A percentile compares a stretch with the other conserved stretches of the same genome.
These are phyloP conservation scores for Candida silvicultrix DNA, from an alignment of 805 yeast species.

Conservation along the genomic window DNA sequence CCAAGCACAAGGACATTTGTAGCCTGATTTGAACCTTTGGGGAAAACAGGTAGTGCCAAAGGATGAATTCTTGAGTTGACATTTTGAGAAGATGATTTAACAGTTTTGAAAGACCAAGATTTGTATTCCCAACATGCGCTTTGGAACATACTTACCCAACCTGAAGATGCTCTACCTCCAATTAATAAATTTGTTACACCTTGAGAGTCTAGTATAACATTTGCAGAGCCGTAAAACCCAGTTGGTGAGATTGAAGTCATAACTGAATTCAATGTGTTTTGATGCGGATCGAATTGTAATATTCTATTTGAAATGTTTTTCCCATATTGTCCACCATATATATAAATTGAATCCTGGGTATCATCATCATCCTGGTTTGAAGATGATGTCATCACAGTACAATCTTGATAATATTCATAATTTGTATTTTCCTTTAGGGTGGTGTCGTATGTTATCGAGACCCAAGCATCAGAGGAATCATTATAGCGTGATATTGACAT, in stretches of 20 bases:
- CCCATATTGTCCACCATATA: constrained; percentile 44
- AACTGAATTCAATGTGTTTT: constrained; percentile 30
- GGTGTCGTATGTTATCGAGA: constrained; percentile 8
- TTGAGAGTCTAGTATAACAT: constrained; percentile 29
- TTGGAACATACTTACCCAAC: constrained; percentile 72
- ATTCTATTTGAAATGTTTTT: constrained; percentile 33
- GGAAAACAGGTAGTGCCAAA: constrained; percentile 48
- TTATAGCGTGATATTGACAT: constrained; percentile 10
- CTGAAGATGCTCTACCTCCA: constrained; percentile 58
- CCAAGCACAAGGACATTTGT: constrained; percentile 48
- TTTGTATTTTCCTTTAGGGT: constrained; percentile 4
- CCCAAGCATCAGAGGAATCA: constrained; percentile 9
- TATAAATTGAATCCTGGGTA: constrained; percentile 34
- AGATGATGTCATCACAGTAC: constrained; percentile 37
- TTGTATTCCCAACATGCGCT: constrained; percentile 66
- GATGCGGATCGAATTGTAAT: constrained; percentile 34
- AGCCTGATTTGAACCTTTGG: constrained; percentile 18
- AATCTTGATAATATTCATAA: constrained; percentile 12
- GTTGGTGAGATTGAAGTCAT: constrained; percentile 48
- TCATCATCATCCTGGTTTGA: background rate
- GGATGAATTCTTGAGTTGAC: constrained; percentile 51
- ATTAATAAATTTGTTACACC: constrained; percentile 45
- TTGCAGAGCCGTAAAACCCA: constrained; percentile 47
- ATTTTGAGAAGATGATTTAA: constrained; percentile 23
- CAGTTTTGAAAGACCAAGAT: constrained; percentile 57